A percentile compares a stretch with the other conserved stretches of the same genome.
Conservation (phyloP, 371 early-diverging fungal species). For the Mucor circinelloides region DNA sequence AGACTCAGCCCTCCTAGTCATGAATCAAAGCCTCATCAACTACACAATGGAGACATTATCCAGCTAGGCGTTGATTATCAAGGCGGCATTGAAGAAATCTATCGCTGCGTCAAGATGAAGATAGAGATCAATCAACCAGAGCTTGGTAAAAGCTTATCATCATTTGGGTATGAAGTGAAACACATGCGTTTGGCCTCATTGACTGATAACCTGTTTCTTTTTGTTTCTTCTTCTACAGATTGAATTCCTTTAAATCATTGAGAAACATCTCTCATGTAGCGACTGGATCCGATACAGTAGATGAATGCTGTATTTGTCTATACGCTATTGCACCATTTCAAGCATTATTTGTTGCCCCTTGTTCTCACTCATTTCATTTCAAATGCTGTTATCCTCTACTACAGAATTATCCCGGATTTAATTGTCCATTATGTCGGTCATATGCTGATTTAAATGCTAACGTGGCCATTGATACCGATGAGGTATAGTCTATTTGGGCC, state of each 20-base stretch:
- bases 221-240: constrained; percentile 16
- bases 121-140: constrained; percentile 7
- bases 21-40: constrained; percentile 69
- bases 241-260: constrained; percentile 40
- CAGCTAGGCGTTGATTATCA: constrained; percentile 89
- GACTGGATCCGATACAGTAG: constrained; percentile 8
- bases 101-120: constrained; percentile 18
- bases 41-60: constrained; percentile 80
- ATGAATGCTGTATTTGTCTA: constrained; percentile 94
- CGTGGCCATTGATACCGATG: constrained; percentile 68
- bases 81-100: constrained; percentile 64
- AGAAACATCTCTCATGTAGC: constrained; percentile 31
- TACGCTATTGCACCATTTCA: constrained; percentile 85
- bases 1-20: constrained; percentile 77
- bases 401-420: constrained; percentile 68
- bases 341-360: constrained; percentile 90
- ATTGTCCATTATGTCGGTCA: constrained; percentile 89
- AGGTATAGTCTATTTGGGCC: background rate
- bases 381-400: constrained; percentile 79
- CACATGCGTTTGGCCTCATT: background rate
- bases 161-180: background rate
- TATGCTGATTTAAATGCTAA: constrained; percentile 85
- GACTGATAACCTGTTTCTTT: background rate
- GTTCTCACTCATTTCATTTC: constrained; percentile 92
- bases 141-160: background rate